A percentile compares a stretch with the other conserved stretches of the same genome.
Conservation (phyloP, 352 stramenopile genomes). For the Globisporangium canariense region DNA sequence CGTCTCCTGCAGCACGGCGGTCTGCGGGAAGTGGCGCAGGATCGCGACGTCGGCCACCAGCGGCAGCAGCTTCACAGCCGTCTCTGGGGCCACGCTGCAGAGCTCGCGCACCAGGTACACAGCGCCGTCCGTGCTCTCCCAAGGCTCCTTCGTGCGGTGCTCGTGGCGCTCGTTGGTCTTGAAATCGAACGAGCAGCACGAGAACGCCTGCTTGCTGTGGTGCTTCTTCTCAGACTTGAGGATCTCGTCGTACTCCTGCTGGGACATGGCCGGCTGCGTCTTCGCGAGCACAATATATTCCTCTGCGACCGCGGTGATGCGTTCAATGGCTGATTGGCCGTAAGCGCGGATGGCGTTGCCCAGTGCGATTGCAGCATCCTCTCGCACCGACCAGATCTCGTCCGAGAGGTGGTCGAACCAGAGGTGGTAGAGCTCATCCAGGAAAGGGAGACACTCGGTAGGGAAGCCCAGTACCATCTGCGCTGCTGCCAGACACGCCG, state of each 20-base stretch:
- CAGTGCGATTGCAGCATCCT: conserved; percentile 93
- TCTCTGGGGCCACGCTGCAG: conserved; percentile 53
- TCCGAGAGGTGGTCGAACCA: conserved; percentile 96
- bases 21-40: conserved; percentile 74
- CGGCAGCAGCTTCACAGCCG: conserved; percentile 50
- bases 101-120: conserved; percentile 96
- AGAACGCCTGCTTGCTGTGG: conserved; percentile 92
- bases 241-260: conserved; percentile 90
- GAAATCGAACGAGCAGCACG: conserved; percentile 93
- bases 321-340: conserved; percentile 68
- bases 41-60: conserved; percentile 69
- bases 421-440: conserved; percentile 82
- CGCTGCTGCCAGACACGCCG: conserved; percentile 88
- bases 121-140: conserved; percentile 94
- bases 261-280: conserved; percentile 89
- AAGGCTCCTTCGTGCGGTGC: conserved; percentile 87
- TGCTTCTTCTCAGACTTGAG: conserved; percentile 91
- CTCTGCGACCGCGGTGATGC: conserved; percentile 65
- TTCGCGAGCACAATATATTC: conserved; percentile 85
- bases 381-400: conserved; percentile 96
- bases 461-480: conserved; percentile 82
- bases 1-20: conserved; percentile 71
- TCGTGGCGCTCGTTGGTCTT: conserved; percentile 89
- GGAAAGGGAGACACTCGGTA: conserved; percentile 83
- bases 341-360: conserved; percentile 93